Base-by-base conservation (phyloP, 441 rosid species). In the Breynia disticha region DNA sequence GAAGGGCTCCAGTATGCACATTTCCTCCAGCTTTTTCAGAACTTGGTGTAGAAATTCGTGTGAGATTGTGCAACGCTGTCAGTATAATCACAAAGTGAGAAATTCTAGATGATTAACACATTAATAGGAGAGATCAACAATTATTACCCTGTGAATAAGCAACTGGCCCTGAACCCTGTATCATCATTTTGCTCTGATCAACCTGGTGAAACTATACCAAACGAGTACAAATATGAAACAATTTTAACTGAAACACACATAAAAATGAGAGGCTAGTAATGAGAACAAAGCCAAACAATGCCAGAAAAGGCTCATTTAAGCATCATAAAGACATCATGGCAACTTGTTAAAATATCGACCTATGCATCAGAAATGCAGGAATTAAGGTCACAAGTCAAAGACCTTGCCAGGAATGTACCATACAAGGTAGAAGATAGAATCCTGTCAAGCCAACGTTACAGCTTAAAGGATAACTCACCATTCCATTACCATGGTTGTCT, bases 1-100 rank as follows among this genome's bases (percentile, higher is more conserved):
- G 95, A 62, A 79, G 76, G 62, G 90, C 95, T 70, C 90, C 96
- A 42, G 95, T 67, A 72, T 83, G 86, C 61, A 89, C 89, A 69
- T 83, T 93, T 64, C 82, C 87, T 54, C 56, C 77, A 60, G 71
- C 52, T 22, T 67, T 67, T 56, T 48, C 68, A 12, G 65, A 59
- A 64, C 54, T 59, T 39, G 57, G 46, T 16, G 72, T 50, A 67
- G 79, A 65, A 61, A 60, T 54, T 69, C 68, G 74, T 59, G 67
- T 54, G 43, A 67, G 55, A 63, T 53, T 65, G 52, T 56, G 75
- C 41, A 61, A 66, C 67, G 79, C 91, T 81, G 76, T 68, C 18
- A 57, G 68, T 51, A 50, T 49, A 49, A 48, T 16, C 16, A 35
- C 52, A 64, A 44, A 7, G 63, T 5, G 37, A 41, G 56, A 55